A percentile compares a stretch with the other conserved stretches of the same genome.
Conservation (phyloP, 371 early-diverging fungal genomes). For the Mucor circinelloides region DNA sequence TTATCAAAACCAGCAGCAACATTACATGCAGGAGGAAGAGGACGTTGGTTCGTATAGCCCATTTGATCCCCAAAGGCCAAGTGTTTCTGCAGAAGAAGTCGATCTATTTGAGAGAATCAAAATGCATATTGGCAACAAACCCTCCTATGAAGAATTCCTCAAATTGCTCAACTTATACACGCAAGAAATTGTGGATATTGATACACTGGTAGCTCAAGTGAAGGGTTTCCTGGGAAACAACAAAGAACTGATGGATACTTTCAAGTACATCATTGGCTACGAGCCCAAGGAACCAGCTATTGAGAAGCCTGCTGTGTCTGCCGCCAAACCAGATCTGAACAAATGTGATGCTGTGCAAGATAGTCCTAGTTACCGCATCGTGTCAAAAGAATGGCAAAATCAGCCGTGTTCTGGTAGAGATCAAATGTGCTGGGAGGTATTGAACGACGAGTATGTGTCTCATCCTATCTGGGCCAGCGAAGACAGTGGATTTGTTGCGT, state of each 20-base stretch:
- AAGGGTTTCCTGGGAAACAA: conserved; percentile 70
- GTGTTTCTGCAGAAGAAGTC: conserved; percentile 69
- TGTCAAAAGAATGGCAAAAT: conserved; percentile 60
- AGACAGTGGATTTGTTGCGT: conserved; percentile 87
- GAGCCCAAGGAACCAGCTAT: conserved; percentile 56
- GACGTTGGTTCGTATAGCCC: not conserved
- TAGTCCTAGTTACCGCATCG: conserved; percentile 70
- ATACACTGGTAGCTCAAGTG: conserved; percentile 75
- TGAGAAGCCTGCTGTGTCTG: conserved; percentile 25
- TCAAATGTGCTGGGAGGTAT: conserved; percentile 84
- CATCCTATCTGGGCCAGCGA: conserved; percentile 95
- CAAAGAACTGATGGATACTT: conserved; percentile 82
- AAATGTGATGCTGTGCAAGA: conserved; percentile 24
- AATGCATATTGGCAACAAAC: conserved; percentile 75
- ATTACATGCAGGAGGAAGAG: conserved; percentile 10
- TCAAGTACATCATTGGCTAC: conserved; percentile 91
- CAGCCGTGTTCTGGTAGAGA: conserved; percentile 84
- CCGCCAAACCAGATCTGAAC: conserved; percentile 59
- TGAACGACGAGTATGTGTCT: conserved; percentile 93
- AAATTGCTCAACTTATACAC: conserved; percentile 94
- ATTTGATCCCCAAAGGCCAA: conserved; percentile 47
- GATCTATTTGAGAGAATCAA: conserved; percentile 90
- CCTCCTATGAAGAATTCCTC: conserved; percentile 92
- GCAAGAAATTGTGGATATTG: conserved; percentile 88
- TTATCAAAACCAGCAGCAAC: not conserved